Percentiles rank a stretch among this genome's conserved stretches.
These are phyloP conservation scores for Huntiella bhutanensis DNA, from an alignment of 2,329 filamentous ascomycete species.

Conservation along the genomic window DNA sequence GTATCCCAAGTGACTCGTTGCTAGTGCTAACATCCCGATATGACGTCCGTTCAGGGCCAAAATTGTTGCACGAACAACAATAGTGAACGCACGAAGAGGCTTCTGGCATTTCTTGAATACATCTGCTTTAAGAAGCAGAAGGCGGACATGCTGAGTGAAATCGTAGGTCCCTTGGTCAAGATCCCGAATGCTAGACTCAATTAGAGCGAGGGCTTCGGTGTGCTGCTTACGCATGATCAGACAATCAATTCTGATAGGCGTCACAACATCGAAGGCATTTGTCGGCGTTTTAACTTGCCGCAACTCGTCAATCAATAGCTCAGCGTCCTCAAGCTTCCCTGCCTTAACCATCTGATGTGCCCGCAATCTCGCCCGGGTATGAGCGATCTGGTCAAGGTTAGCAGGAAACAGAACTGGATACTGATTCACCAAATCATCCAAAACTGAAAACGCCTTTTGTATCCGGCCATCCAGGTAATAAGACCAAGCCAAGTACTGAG, in stretches of 20 bases:
- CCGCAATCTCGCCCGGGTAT: slow-evolving; percentile 50
- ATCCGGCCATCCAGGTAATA: background rate
- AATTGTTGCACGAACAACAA: slow-evolving; percentile 55
- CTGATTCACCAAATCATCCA: slow-evolving; percentile 15
- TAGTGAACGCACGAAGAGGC: slow-evolving; percentile 56
- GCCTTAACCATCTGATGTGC: slow-evolving; percentile 36
- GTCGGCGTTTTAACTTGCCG: slow-evolving; percentile 22
- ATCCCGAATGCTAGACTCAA: slow-evolving; percentile 26
- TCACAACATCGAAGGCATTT: slow-evolving; percentile 20
- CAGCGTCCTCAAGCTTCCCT: slow-evolving; percentile 31
- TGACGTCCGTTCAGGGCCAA: slow-evolving; percentile 53
- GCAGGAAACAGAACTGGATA: background rate
- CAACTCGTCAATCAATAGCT: slow-evolving; percentile 31
- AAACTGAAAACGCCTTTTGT: slow-evolving; percentile 41
- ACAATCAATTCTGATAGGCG: slow-evolving; percentile 32
- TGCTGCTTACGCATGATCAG: slow-evolving; percentile 30
- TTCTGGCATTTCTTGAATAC: slow-evolving; percentile 50
- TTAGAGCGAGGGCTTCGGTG: slow-evolving; percentile 27
- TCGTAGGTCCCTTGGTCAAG: slow-evolving; percentile 26
- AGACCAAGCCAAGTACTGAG: slow-evolving; percentile 18
- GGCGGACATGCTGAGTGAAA: slow-evolving; percentile 46
- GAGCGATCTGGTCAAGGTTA: slow-evolving; percentile 22
- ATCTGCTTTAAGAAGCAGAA: slow-evolving; percentile 54
- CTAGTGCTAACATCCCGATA: slow-evolving; percentile 52
- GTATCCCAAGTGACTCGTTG: slow-evolving; percentile 45